Evolutionary conservation across 2,329 filamentous ascomycete species (phyloP).

Genomic region (Pyrenochaeta sp.): DNA sequence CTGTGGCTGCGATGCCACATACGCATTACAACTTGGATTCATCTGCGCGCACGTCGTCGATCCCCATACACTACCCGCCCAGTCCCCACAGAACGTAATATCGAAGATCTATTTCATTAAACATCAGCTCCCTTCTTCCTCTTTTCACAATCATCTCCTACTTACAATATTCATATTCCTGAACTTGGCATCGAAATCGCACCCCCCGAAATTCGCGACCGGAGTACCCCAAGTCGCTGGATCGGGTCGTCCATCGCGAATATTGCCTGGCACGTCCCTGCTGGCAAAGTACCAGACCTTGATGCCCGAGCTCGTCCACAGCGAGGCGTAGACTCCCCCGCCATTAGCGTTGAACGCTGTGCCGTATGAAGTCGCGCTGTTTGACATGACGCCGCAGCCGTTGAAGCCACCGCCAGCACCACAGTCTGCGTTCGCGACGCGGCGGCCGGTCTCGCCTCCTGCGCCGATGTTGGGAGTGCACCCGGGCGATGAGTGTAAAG

Average conservation of each 20-base stretch:
- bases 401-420: slow-evolving; percentile 43
- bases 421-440: slow-evolving; percentile 42
- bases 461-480: slow-evolving; percentile 42
- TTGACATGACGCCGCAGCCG: slow-evolving; percentile 42
- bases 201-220: slow-evolving; percentile 45
- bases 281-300: slow-evolving; percentile 57
- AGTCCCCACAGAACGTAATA: slow-evolving; percentile 63
- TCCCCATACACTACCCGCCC: slow-evolving; percentile 59
- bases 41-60: slow-evolving; percentile 35
- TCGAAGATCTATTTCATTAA: slow-evolving; percentile 51
- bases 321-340: slow-evolving; percentile 54
- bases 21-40: slow-evolving; percentile 46
- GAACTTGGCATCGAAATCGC: slow-evolving; percentile 47
- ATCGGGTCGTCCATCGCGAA: slow-evolving; percentile 50
- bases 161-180: slow-evolving; percentile 47
- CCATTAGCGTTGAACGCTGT: slow-evolving; percentile 50
- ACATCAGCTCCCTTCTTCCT: not conserved
- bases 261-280: slow-evolving; percentile 51
- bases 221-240: slow-evolving; percentile 53
- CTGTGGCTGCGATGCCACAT: slow-evolving; percentile 48
- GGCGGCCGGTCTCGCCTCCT: slow-evolving; percentile 41
- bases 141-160: not conserved
- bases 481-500: slow-evolving; percentile 46
- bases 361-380: slow-evolving; percentile 42
- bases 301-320: slow-evolving; percentile 52